Evolutionary conservation across 192 early-diverging fungal genomes (phyloP), one percentile per base, ranked within the genome.

Genomic region (Podila epicladia): DNA sequence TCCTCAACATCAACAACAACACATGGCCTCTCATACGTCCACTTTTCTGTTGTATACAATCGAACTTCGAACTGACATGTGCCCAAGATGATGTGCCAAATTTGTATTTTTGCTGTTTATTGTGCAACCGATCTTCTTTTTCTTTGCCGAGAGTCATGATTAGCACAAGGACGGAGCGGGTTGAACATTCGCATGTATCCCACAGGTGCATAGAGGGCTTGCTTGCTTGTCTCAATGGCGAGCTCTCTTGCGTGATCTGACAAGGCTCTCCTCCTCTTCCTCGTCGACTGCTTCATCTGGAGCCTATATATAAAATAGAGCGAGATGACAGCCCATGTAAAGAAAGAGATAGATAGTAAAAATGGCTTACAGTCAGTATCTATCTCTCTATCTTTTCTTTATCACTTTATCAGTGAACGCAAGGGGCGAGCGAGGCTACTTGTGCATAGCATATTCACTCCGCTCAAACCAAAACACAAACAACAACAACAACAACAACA

Each of bases 171-270:
- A 45, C 0, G 41, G 41, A 17, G 41, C 11, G 13, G 41, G 13
- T 45, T 45, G 41, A 3, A 17, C 15, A 45, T 15, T 45, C 12
- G 41, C 41, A 45, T 45, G 41, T 45, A 45, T 45, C 41, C 41
- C 41, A 45, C 41, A 8, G 41, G 12, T 62, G 24, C 32, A 32
- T 62, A 8, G 0, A 20, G 15, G 62, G 19, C 15, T 9, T 24
- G 22, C 22, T 48, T 20, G 37, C 37, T 20, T 28, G 31, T 19
- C 45, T 32, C 64, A 62, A 22, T 28, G 71, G 26, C 66, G 65
- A 7, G 66, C 67, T 58, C 77, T 71, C 67, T 80, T 80, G 57
- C 49, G 61, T 48, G 66, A 60, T 50, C 71, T 32, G 7, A 78
- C 64, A 9, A 80, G 67, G 11, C 22, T 29, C 64, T 80, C 77